phyloP scores from a whole-genome alignment of 2,329 filamentous ascomycete genomes.

The Pseudocercospora vitis region DNA sequence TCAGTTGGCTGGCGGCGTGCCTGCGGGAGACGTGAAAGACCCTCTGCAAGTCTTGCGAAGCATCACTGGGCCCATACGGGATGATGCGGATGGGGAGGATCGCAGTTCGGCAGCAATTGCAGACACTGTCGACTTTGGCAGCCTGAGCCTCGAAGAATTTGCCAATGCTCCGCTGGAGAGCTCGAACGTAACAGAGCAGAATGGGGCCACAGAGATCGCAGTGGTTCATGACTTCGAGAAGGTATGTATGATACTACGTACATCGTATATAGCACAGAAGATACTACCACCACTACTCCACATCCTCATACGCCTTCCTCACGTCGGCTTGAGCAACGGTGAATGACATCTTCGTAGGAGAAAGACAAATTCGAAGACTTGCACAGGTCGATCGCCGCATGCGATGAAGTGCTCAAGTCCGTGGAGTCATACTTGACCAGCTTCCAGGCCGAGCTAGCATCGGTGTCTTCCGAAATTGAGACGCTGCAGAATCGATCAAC shows the following conservation, averaged over 20 bases:
- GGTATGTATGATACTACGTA: conserved; percentile 1
- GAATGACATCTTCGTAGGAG: conserved; percentile 47
- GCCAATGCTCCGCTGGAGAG: conserved; percentile 42
- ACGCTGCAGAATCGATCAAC: conserved; percentile 83
- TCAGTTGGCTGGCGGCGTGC: conserved; percentile 45
- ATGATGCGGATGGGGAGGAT: conserved; percentile 39
- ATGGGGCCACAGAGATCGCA: conserved; percentile 20
- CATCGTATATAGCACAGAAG: background rate
- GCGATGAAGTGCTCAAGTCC: conserved; percentile 88
- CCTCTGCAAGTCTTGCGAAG: conserved; percentile 68
- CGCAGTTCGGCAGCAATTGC: conserved; percentile 49
- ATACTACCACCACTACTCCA: background rate
- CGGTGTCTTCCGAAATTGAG: conserved; percentile 93
- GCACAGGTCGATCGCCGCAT: conserved; percentile 82
- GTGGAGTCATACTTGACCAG: conserved; percentile 90
- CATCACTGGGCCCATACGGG: conserved; percentile 51
- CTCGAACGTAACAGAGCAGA: conserved; percentile 32
- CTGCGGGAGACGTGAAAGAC: conserved; percentile 61
- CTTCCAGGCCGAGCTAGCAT: conserved; percentile 89
- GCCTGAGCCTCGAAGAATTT: conserved; percentile 73
- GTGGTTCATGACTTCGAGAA: conserved; percentile 61
- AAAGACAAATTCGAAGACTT: conserved; percentile 85
- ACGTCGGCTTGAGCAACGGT: background rate
- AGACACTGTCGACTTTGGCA: conserved; percentile 74
- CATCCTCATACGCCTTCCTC: background rate